A percentile compares a stretch with the other conserved stretches of the same genome.
Conservation (phyloP, 371 early-diverging fungal species). For the Mortierella sp. region DNA sequence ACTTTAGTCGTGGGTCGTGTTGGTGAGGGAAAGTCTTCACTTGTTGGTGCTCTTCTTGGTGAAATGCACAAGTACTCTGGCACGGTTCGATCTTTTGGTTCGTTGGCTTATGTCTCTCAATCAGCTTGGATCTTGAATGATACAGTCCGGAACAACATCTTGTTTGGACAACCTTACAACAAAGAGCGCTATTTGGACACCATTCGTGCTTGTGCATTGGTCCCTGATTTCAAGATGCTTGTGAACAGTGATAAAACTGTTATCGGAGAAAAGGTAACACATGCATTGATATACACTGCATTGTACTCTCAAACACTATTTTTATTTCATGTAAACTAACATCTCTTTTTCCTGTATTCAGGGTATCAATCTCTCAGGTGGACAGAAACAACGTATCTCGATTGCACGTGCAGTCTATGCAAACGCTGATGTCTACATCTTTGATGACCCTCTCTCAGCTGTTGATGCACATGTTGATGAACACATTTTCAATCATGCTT, state of each 20-base stretch:
- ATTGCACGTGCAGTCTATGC: conserved; percentile 59
- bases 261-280: conserved; percentile 79
- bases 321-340: neutral
- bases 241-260: conserved; percentile 85
- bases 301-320: neutral
- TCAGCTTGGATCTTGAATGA: conserved; percentile 83
- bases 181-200: conserved; percentile 71
- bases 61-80: conserved; percentile 62
- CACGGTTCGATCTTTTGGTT: conserved; percentile 38
- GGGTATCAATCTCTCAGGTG: conserved; percentile 90
- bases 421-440: conserved; percentile 67
- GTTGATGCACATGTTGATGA: conserved; percentile 73
- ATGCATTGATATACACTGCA: neutral
- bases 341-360: neutral
- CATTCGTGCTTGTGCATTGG: conserved; percentile 72
- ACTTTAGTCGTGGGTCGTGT: conserved; percentile 63
- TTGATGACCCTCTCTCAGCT: conserved; percentile 86
- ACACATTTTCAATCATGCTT: conserved; percentile 60
- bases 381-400: conserved; percentile 80
- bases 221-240: conserved; percentile 59
- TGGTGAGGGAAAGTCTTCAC: conserved; percentile 57
- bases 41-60: conserved; percentile 43
- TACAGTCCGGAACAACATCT: conserved; percentile 82
- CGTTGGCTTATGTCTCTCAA: conserved; percentile 72
- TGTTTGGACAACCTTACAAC: conserved; percentile 79